A percentile compares a stretch with the other conserved stretches of the same genome.
phyloP scores from a whole-genome alignment of 176 grass and related monocot species.

The Oryza glaberrima region DNA sequence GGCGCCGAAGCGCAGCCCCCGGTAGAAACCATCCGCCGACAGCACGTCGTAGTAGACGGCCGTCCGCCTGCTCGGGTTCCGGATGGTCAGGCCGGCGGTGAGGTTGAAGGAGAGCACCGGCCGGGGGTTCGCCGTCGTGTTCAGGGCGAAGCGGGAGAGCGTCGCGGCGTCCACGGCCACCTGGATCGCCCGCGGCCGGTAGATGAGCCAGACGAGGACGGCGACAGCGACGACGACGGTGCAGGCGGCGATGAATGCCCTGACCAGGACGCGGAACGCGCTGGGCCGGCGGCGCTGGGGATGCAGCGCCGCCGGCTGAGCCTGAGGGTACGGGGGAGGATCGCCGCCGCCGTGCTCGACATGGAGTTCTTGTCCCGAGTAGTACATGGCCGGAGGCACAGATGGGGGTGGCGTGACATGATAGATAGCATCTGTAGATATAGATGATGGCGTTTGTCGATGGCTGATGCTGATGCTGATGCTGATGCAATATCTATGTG shows the following conservation, averaged over 20 bases:
- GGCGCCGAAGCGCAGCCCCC: constrained; percentile 35
- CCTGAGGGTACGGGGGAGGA: neutral
- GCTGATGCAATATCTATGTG: neutral
- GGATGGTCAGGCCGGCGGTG: constrained; percentile 39
- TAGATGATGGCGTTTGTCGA: neutral
- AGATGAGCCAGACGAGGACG: constrained; percentile 66
- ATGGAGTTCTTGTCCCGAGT: neutral
- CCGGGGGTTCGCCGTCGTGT: constrained; percentile 2
- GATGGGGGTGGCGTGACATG: neutral
- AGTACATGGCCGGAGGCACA: constrained; percentile 3
- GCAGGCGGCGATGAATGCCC: constrained; percentile 37
- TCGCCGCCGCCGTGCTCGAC: neutral
- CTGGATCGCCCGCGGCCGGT: constrained; percentile 53
- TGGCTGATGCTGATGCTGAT: neutral
- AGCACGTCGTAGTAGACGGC: constrained; percentile 79
- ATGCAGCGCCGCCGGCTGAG: neutral
- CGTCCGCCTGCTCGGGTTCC: constrained; percentile 58
- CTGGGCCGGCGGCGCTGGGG: neutral
- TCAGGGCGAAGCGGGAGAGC: constrained; percentile 39
- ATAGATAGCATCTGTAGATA: neutral
- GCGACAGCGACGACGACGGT: constrained; percentile 19
- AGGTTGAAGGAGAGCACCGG: constrained; percentile 49
- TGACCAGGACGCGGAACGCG: constrained; percentile 6
- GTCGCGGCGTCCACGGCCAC: constrained; percentile 47
- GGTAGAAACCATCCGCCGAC: constrained; percentile 47